phyloP scores from a whole-genome alignment of 2,329 filamentous ascomycete species.

The Ceratocystis huliohia region DNA sequence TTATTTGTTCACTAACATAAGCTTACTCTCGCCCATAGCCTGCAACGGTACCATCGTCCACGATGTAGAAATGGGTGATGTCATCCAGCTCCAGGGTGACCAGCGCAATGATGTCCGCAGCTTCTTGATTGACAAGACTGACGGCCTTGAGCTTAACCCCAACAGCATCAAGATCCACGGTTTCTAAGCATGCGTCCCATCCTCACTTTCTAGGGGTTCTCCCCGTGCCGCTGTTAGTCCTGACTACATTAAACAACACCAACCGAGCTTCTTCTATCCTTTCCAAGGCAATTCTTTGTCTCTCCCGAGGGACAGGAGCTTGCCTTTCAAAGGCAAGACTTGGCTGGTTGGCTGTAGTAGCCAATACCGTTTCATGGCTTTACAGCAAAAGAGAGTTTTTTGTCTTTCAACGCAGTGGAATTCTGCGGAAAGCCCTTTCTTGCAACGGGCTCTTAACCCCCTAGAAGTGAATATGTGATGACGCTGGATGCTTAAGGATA shows the following conservation, averaged over 20 bases:
- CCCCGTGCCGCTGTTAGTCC: conserved; percentile 17
- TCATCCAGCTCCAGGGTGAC: conserved; percentile 98
- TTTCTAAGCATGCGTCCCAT: conserved; percentile 30
- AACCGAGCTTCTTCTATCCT: not conserved
- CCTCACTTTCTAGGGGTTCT: conserved; percentile 5
- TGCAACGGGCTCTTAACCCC: conserved; percentile 1
- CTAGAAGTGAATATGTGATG: too few species aligned
- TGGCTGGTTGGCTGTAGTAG: not conserved
- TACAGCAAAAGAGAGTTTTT: conserved; percentile 10
- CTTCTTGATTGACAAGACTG: conserved; percentile 92
- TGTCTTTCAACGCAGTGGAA: conserved; percentile 18
- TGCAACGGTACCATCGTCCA: conserved; percentile 99
- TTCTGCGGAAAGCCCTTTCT: conserved; percentile 18
- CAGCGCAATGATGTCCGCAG: conserved; percentile 98
- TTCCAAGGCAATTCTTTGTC: not conserved
- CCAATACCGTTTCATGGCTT: not conserved
- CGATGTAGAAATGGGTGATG: conserved; percentile 94
- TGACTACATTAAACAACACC: not conserved
- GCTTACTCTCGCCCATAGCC: conserved; percentile 38
- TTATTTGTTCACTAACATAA: not conserved
- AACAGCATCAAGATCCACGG: conserved; percentile 89
- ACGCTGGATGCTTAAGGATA: too few species aligned
- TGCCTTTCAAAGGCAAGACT: not conserved
- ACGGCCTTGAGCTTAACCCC: conserved; percentile 81
- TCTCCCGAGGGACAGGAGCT: not conserved